Evolutionary conservation across 768 basidiomycete species (phyloP).

Genomic region (Podaxis sp.): DNA sequence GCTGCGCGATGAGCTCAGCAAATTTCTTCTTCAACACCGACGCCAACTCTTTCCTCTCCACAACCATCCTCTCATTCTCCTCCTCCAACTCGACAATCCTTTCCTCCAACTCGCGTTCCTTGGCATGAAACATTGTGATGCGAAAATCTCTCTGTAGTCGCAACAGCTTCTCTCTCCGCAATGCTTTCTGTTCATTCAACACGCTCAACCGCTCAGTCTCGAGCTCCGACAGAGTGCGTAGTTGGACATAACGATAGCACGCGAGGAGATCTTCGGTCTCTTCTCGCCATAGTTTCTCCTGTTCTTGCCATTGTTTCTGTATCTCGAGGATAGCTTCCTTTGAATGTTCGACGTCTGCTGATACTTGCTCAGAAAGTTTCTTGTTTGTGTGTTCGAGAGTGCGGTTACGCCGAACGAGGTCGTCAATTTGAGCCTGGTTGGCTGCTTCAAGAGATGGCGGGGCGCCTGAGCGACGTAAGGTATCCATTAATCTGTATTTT

Average conservation of each 20-base stretch:
- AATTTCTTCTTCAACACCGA: constrained; percentile 38
- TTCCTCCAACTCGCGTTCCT: constrained; percentile 59
- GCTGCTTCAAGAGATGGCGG: constrained; percentile 54
- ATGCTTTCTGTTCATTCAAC: constrained; percentile 52
- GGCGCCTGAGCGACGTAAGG: constrained; percentile 19
- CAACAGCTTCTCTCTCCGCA: constrained; percentile 57
- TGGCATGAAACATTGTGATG: constrained; percentile 65
- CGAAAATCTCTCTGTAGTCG: constrained; percentile 64
- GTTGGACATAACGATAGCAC: constrained; percentile 65
- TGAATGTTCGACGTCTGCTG: constrained; percentile 40
- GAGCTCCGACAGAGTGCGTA: constrained; percentile 51
- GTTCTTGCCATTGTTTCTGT: constrained; percentile 50
- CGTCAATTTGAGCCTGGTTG: constrained; percentile 68
- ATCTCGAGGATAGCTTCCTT: constrained; percentile 42
- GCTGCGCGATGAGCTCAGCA: constrained; percentile 27
- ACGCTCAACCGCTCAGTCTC: constrained; percentile 52
- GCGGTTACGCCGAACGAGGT: constrained; percentile 69
- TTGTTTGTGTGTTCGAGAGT: constrained; percentile 61
- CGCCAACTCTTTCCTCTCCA: constrained; percentile 44
- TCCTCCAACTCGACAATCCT: constrained; percentile 55
- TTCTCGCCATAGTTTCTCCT: constrained; percentile 52
- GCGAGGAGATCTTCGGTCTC: constrained; percentile 63
- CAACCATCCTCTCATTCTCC: constrained; percentile 48
- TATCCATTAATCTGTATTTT: background rate
- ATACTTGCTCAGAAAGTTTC: constrained; percentile 50